phyloP scores from a whole-genome alignment of 805 yeast species.

The Candida sonorensis region DNA sequence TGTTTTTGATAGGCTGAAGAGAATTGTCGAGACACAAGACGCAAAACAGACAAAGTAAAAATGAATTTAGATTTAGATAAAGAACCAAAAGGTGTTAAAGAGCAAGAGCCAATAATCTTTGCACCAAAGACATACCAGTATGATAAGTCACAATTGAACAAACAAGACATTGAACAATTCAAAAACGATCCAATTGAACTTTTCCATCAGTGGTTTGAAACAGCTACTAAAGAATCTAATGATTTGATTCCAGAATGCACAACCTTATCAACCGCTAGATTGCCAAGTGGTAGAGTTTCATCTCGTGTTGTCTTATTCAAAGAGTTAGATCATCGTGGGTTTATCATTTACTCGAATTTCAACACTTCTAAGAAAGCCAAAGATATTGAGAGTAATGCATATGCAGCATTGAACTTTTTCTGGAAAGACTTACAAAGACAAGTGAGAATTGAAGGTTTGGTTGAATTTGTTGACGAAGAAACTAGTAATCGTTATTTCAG shows the following conservation, averaged over 20 bases:
- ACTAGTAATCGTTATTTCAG: constrained; percentile 72
- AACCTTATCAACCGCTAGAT: constrained; percentile 81
- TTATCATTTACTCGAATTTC: constrained; percentile 90
- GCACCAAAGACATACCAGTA: constrained; percentile 91
- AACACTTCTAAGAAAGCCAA: constrained; percentile 72
- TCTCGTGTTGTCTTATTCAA: constrained; percentile 81
- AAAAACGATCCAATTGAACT: constrained; percentile 60
- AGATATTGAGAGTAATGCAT: constrained; percentile 66
- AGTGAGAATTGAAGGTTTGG: constrained; percentile 84
- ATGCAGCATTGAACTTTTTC: constrained; percentile 81
- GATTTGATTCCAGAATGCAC: constrained; percentile 74
- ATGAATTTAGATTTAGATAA: constrained; percentile 20
- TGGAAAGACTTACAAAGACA: constrained; percentile 91
- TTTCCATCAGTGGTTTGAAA: constrained; percentile 80
- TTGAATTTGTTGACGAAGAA: constrained; percentile 67
- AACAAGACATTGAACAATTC: constrained; percentile 40
- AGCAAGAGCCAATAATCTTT: constrained; percentile 31
- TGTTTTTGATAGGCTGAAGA: too few species aligned
- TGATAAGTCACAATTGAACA: constrained; percentile 48
- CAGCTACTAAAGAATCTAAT: constrained; percentile 48
- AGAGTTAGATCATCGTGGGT: constrained; percentile 81
- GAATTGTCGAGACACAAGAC: too few species aligned
- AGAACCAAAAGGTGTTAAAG: constrained; percentile 6
- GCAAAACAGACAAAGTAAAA: background rate
- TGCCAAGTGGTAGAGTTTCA: constrained; percentile 88